Evolutionary conservation across 176 grass and related monocot species (phyloP).

Genomic region (Pontederia crassipes): DNA sequence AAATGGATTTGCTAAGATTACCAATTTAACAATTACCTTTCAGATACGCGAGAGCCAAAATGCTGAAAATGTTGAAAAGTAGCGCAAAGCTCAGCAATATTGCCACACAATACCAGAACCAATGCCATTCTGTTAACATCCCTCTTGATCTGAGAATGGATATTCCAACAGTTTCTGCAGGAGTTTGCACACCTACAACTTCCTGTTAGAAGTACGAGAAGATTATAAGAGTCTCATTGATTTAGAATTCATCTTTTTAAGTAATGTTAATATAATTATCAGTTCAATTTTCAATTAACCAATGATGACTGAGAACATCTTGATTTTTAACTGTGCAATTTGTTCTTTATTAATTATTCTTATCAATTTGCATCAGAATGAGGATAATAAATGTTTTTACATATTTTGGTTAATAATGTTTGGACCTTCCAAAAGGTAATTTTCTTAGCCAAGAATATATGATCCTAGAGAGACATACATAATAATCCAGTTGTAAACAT

Average conservation of each 20-base stretch:
- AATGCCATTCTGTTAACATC: constrained; percentile 59
- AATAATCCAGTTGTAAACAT: too few species aligned
- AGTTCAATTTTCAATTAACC: too few species aligned
- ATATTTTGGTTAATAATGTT: too few species aligned
- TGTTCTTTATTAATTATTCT: too few species aligned
- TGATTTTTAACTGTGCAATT: neutral
- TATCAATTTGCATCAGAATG: too few species aligned
- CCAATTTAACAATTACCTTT: constrained; percentile 23
- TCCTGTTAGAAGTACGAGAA: constrained; percentile 34
- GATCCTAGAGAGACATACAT: too few species aligned
- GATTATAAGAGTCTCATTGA: constrained; percentile 2
- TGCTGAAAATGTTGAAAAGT: constrained; percentile 72
- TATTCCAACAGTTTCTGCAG: constrained; percentile 52
- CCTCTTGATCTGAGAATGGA: constrained; percentile 61
- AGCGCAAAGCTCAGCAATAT: constrained; percentile 62
- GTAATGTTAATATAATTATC: too few species aligned
- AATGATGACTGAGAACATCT: too few species aligned
- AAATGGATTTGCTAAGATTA: neutral
- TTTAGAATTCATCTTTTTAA: neutral
- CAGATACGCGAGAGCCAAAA: constrained; percentile 66
- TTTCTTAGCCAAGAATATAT: too few species aligned
- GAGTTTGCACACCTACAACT: constrained; percentile 30
- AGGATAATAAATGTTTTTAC: too few species aligned
- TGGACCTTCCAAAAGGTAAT: too few species aligned
- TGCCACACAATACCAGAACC: constrained; percentile 75